Conservation (phyloP, 208 protist genomes). For the Leishmania tropica region DNA sequence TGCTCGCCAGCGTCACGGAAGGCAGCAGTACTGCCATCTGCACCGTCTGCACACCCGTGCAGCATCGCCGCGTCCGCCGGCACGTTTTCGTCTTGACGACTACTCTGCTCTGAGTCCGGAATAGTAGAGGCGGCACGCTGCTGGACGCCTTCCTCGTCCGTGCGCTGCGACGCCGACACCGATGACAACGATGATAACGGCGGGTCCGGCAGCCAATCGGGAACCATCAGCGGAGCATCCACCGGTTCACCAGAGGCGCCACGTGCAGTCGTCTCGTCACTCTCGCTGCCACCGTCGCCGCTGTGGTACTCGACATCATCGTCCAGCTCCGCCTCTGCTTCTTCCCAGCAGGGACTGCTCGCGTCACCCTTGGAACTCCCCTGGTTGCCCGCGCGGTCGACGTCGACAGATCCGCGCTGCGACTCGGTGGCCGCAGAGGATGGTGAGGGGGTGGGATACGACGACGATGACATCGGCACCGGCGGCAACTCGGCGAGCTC, state of each 20-base stretch:
- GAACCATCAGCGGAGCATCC: conserved; percentile 21
- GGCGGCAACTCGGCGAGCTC: conserved; percentile 21
- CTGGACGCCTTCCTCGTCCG: neutral
- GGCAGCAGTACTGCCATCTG: neutral
- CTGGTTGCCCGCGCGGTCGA: neutral
- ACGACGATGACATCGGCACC: conserved; percentile 6
- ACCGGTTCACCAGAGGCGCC: conserved; percentile 10
- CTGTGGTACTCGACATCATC: neutral
- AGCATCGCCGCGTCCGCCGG: neutral
- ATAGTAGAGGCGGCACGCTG: neutral
- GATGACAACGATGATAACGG: conserved; percentile 8
- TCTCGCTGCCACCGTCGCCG: neutral
- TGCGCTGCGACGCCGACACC: conserved; percentile 6
- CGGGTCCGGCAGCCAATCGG: conserved; percentile 11
- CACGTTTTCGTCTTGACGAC: neutral
- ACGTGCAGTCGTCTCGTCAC: neutral
- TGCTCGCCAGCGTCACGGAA: neutral
- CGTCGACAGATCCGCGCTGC: neutral
- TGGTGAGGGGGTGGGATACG: neutral
- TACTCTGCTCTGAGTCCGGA: neutral
- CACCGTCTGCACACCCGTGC: neutral
- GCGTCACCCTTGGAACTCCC: neutral
- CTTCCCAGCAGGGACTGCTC: neutral
- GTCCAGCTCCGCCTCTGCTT: neutral
- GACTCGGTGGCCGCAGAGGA: neutral